phyloP scores from a whole-genome alignment of 2,329 filamentous ascomycete species.

The Claviceps capensis region DNA sequence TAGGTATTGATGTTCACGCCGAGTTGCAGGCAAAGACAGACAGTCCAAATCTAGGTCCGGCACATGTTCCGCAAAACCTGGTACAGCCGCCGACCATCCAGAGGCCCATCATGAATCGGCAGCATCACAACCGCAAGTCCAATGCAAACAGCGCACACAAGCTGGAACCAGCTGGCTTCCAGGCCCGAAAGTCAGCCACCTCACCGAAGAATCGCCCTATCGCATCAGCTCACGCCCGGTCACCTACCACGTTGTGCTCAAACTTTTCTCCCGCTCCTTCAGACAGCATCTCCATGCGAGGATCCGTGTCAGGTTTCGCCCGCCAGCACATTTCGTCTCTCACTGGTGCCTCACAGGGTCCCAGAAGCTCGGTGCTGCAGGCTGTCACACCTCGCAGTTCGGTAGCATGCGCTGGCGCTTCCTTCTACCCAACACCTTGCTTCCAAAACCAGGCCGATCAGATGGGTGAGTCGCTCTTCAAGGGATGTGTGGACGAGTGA shows the following conservation, averaged over 20 bases:
- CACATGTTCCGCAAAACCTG: slow-evolving; percentile 51
- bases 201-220: slow-evolving; percentile 67
- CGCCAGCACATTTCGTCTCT: slow-evolving; percentile 19
- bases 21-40: slow-evolving; percentile 88
- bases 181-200: slow-evolving; percentile 40
- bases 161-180: slow-evolving; percentile 40
- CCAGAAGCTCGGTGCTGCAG: slow-evolving; percentile 23
- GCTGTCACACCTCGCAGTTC: slow-evolving; percentile 21
- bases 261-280: slow-evolving; percentile 30
- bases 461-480: slow-evolving; percentile 61
- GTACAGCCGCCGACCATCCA: slow-evolving; percentile 67
- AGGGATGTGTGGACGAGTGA: slow-evolving; percentile 31
- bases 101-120: slow-evolving; percentile 67
- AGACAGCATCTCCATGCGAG: slow-evolving; percentile 33
- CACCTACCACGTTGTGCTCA: slow-evolving; percentile 36
- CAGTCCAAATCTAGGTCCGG: slow-evolving; percentile 65
- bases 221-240: slow-evolving; percentile 60
- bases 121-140: slow-evolving; percentile 61
- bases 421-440: slow-evolving; percentile 65
- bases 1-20: slow-evolving; percentile 92
- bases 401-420: slow-evolving; percentile 24
- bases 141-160: slow-evolving; percentile 65
- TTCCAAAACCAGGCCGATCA: slow-evolving; percentile 94
- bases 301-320: slow-evolving; percentile 19
- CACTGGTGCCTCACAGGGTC: slow-evolving; percentile 11